phyloP scores from a whole-genome alignment of 208 protist species.

The Leishmania gerbilli region DNA sequence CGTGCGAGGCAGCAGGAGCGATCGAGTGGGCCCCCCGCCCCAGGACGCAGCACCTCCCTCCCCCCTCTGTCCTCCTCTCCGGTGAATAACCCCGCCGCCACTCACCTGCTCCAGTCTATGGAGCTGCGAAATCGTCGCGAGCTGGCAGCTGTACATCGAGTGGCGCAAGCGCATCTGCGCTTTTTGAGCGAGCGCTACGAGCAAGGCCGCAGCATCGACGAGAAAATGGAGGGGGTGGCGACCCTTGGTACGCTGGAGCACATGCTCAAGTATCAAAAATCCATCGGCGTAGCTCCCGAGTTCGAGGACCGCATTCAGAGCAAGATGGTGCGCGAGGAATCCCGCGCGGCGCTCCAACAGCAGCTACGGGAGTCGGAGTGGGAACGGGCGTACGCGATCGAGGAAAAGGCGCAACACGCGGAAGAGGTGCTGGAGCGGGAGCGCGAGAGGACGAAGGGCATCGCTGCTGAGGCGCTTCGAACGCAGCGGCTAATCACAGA shows the following conservation, averaged over 20 bases:
- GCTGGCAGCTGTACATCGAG: not conserved
- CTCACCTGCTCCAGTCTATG: not conserved
- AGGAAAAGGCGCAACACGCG: not conserved
- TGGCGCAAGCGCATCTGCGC: not conserved
- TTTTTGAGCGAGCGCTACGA: slow-evolving; percentile 7
- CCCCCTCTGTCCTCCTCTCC: slow-evolving; percentile 3
- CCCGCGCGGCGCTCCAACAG: not conserved
- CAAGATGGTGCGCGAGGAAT: not conserved
- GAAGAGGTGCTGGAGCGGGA: not conserved
- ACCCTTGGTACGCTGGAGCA: slow-evolving; percentile 16
- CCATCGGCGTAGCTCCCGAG: slow-evolving; percentile 7
- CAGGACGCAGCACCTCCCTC: not conserved
- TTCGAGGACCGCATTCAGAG: slow-evolving; percentile 14
- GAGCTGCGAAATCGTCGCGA: slow-evolving; percentile 4
- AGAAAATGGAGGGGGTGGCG: slow-evolving; percentile 12
- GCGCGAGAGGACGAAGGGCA: not conserved
- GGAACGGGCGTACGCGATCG: not conserved
- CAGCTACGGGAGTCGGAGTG: not conserved
- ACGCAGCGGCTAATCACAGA: not conserved
- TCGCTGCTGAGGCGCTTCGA: not conserved
- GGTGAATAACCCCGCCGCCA: not conserved
- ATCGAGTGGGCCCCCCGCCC: not conserved
- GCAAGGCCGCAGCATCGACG: slow-evolving; percentile 6
- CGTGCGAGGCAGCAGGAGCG: not conserved
- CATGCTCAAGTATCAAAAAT: slow-evolving; percentile 21